These are phyloP conservation scores for Tagetes patula DNA, from an alignment of 129 eudicot genomes.

Conservation along the genomic window DNA sequence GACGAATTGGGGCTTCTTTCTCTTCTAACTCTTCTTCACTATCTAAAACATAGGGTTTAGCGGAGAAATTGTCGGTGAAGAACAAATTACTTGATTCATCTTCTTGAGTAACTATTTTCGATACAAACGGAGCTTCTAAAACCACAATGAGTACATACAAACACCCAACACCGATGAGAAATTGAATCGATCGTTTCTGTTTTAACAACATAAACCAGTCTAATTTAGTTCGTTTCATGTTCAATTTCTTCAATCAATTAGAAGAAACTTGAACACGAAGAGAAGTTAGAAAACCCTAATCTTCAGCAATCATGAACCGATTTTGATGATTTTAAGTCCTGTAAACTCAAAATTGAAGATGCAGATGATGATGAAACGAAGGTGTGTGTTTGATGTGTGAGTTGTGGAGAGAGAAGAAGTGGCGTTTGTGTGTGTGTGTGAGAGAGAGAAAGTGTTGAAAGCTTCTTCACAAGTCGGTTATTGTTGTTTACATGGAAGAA, in stretches of 20 bases:
- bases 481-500: conserved; percentile 29
- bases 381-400: conserved; percentile 19
- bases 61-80: conserved; percentile 32
- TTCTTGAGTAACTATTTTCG: conserved; percentile 50
- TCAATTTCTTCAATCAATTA: conserved; percentile 7
- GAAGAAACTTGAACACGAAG: not conserved
- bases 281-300: conserved; percentile 23
- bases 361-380: not conserved
- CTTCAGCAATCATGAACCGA: conserved; percentile 23
- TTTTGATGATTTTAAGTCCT: not conserved
- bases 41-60: conserved; percentile 38
- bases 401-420: conserved; percentile 24
- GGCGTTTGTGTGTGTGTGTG: conserved; percentile 4
- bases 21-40: conserved; percentile 62
- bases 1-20: conserved; percentile 69
- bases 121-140: conserved; percentile 74
- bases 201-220: conserved; percentile 48
- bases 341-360: conserved; percentile 2
- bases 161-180: conserved; percentile 46
- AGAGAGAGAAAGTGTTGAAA: conserved; percentile 18
- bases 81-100: conserved; percentile 22
- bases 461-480: conserved; percentile 40
- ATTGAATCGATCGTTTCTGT: conserved; percentile 59
- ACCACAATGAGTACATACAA: conserved; percentile 55
- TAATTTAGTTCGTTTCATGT: conserved; percentile 46